phyloP scores from a whole-genome alignment of 2,329 filamentous ascomycete species.

The Biscogniauxia mediterranea region DNA sequence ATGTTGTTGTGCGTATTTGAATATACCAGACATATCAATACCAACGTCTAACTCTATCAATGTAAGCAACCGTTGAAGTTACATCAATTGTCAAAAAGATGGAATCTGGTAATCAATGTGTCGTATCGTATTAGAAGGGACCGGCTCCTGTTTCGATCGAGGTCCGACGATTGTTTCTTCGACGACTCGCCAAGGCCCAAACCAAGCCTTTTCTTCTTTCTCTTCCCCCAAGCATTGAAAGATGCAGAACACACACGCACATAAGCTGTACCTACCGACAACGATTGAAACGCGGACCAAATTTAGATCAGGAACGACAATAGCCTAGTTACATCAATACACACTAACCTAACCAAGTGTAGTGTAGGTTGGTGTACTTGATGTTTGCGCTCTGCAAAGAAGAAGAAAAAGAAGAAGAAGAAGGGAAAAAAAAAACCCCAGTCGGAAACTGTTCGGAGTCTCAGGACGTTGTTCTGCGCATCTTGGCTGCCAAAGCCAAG shows the following conservation, averaged over 20 bases:
- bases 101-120: neutral
- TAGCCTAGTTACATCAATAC: no score
- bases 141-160: conserved; percentile 1
- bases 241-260: neutral
- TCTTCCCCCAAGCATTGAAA: neutral
- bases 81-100: neutral
- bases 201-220: neutral
- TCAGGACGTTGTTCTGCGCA: conserved; percentile 21
- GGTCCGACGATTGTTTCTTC: conserved; percentile 11
- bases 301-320: conserved; percentile 9
- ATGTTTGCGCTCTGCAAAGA: conserved; percentile 1
- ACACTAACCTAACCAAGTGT: no score
- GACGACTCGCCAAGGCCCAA: conserved; percentile 1
- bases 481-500: conserved; percentile 28
- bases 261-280: neutral
- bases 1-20: neutral
- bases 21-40: no score
- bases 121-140: neutral
- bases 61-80: no score
- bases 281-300: conserved; percentile 21
- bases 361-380: neutral
- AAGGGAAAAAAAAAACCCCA: neutral
- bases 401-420: no score
- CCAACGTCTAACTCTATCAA: no score
- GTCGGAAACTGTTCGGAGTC: conserved; percentile 21